These are phyloP conservation scores for Pseudogymnoascus sp. DNA, from an alignment of 2,329 filamentous ascomycete species.

Conservation along the genomic window DNA sequence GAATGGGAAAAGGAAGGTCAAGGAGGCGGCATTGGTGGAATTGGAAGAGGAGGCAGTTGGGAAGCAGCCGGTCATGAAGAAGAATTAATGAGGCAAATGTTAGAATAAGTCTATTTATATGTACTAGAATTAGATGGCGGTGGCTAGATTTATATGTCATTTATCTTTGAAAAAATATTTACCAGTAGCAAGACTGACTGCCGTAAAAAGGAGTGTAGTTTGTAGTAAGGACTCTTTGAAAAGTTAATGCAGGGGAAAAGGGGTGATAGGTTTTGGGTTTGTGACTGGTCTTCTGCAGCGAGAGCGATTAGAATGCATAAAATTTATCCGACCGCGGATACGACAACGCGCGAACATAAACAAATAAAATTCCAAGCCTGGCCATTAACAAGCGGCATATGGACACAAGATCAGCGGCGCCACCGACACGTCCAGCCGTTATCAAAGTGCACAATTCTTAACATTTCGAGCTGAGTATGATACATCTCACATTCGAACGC, in stretches of 20 bases:
- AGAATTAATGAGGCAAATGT: background rate
- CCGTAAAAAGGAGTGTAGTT: background rate
- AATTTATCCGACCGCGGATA: background rate
- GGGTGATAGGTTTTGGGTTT: background rate
- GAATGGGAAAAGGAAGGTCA: background rate
- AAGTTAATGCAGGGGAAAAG: background rate
- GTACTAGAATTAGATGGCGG: background rate
- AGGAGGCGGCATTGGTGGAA: background rate
- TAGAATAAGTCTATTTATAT: background rate
- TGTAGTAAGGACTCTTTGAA: background rate
- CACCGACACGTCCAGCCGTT: background rate
- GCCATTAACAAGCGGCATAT: background rate
- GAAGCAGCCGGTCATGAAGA: background rate
- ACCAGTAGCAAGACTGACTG: background rate
- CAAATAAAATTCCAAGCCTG: background rate
- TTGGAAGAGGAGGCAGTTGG: background rate
- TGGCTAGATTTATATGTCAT: background rate
- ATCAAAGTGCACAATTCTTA: slow-evolving; percentile 6
- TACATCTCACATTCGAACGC: slow-evolving; percentile 1
- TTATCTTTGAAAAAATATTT: background rate
- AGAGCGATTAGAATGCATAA: background rate
- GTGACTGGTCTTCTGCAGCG: background rate
- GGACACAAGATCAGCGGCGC: background rate
- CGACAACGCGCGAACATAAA: background rate
- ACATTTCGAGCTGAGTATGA: background rate